These are phyloP conservation scores for Narthecium ossifragum DNA, from an alignment of 106 monocot genomes.

Conservation along the genomic window DNA sequence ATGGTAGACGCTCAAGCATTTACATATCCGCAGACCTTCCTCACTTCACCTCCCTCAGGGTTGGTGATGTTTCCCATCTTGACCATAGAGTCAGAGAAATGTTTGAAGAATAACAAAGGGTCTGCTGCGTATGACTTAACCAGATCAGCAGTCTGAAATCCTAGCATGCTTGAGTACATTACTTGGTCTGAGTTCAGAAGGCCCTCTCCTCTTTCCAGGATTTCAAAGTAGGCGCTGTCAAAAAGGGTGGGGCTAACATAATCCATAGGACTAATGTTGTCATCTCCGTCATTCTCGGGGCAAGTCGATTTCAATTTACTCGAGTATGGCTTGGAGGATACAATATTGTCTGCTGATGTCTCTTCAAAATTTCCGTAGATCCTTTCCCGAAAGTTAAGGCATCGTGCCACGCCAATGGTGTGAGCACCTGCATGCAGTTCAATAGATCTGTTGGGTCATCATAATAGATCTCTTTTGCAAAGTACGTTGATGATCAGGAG, in stretches of 20 bases:
- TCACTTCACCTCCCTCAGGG: slow-evolving; percentile 80
- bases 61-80: slow-evolving; percentile 98
- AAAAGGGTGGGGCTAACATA: slow-evolving; percentile 49
- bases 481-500: not conserved
- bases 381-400: slow-evolving; percentile 53
- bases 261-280: slow-evolving; percentile 53
- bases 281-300: slow-evolving; percentile 40
- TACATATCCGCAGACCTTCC: slow-evolving; percentile 75
- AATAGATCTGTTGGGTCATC: not conserved
- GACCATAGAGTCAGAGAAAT: slow-evolving; percentile 87
- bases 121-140: slow-evolving; percentile 54
- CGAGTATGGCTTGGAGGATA: slow-evolving; percentile 29
- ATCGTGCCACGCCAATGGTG: slow-evolving; percentile 75
- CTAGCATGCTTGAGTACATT: slow-evolving; percentile 54
- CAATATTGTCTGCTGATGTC: slow-evolving; percentile 15
- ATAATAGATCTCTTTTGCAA: not conserved
- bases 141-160: slow-evolving; percentile 38
- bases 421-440: slow-evolving; percentile 77
- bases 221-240: slow-evolving; percentile 63
- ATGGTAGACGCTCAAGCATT: slow-evolving; percentile 57
- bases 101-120: slow-evolving; percentile 50
- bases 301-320: slow-evolving; percentile 38
- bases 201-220: slow-evolving; percentile 49
- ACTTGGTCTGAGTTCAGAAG: slow-evolving; percentile 90
- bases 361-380: slow-evolving; percentile 60